Base-by-base conservation (phyloP, 805 yeast genomes). In the Maudiozyma bulderi region DNA sequence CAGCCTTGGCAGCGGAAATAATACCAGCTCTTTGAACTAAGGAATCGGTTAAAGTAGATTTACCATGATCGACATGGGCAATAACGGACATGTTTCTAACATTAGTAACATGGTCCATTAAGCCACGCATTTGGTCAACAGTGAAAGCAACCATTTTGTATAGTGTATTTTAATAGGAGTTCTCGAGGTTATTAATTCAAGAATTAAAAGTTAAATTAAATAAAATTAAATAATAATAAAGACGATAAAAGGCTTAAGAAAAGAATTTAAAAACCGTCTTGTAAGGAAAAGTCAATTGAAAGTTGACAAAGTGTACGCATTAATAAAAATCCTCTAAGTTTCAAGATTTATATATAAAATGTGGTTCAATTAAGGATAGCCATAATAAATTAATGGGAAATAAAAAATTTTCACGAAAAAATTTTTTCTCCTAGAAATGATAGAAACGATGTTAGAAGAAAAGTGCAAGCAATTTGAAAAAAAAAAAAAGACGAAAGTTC, bases 21-120 rank as follows among this genome's bases (percentile, higher is more conserved):
- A 93, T 91, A 88, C 99, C 99, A 64, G 99, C 99, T 70, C 84
- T 85, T 81, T 91, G 98, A 68, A 91, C 98, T 73, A 91, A 85
- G 60, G 99, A 93, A 78, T 91, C 99, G 76, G 99, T 91, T 76
- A 91, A 84, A 67, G 99, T 91, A 64, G 97, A 90, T 77, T 91
- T 91, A 80, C 99, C 99, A 82, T 93, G 99, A 83, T 91, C 99
- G 86, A 91, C 98, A 82, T 91, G 99, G 71, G 99, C 99, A 84
- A 93, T 93, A 76, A 91, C 99, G 77, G 98, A 91, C 95, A 91
- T 93, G 95, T 93, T 93, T 82, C 99, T 96, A 72, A 93, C 97
- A 74, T 91, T 91, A 77, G 97, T 85, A 81, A 90, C 96, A 78
- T 84, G 85, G 95, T 93, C 98, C 99, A 91, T 91, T 77, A 91